Percentiles rank a stretch among this genome's conserved stretches.
These are phyloP conservation scores for Malassezia psittaci DNA, from an alignment of 1,284 basidiomycete genomes.

Conservation along the genomic window DNA sequence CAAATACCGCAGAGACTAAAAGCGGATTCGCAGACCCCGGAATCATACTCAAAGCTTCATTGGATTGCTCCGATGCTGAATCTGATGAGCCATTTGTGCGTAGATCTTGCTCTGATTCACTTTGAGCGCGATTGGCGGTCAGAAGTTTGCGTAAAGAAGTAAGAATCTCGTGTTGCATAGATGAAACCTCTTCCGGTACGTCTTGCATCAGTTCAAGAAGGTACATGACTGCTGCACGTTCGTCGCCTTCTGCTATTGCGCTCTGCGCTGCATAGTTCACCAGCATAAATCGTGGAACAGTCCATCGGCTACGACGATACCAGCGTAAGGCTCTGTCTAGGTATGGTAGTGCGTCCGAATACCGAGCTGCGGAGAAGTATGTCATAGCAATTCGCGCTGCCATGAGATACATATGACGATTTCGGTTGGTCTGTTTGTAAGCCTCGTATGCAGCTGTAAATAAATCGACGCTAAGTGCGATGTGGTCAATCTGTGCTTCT, in stretches of 20 bases:
- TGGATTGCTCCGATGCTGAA: too few relatives aligned
- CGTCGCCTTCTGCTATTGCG: not conserved
- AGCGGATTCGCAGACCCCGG: too few relatives aligned
- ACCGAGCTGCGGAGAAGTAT: constrained; percentile 22
- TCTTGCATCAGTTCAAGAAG: not conserved
- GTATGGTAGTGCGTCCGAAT: constrained; percentile 30
- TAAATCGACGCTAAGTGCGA: constrained; percentile 22
- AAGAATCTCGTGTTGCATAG: not conserved
- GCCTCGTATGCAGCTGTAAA: constrained; percentile 33
- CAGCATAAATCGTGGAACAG: not conserved
- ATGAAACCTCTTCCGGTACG: not conserved
- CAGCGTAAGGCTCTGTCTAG: constrained; percentile 28
- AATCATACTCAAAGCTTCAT: too few relatives aligned
- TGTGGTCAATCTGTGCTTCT: not conserved
- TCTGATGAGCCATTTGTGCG: too few relatives aligned
- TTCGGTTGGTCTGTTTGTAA: constrained; percentile 16
- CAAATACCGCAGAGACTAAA: too few relatives aligned
- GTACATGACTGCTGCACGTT: not conserved
- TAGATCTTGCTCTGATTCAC: too few relatives aligned
- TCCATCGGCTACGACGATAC: constrained; percentile 20
- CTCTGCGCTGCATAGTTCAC: not conserved
- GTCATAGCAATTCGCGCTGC: constrained; percentile 28
- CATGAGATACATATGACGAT: constrained; percentile 22
- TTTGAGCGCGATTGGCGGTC: not conserved
- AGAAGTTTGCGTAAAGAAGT: not conserved